Conservation (phyloP, 176 grass and related monocot genomes). For the Themeda triandra region DNA sequence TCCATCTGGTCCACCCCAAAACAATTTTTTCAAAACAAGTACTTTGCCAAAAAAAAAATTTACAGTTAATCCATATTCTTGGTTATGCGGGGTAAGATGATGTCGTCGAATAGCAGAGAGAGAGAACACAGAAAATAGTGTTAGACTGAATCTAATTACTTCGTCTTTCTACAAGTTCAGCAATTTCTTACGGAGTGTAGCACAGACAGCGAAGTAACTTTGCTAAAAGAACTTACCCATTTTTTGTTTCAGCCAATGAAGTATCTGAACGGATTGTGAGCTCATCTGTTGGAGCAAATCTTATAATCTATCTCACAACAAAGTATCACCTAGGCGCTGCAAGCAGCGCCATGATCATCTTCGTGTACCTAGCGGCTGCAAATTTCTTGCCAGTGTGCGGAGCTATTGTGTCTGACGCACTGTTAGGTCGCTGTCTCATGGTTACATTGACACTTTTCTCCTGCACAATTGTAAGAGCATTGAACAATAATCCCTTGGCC, state of each 20-base stretch:
- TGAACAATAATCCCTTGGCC: background rate
- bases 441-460: conserved; percentile 22
- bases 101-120: background rate
- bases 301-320: conserved; percentile 43
- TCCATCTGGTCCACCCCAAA: background rate
- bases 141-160: background rate
- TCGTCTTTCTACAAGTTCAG: background rate
- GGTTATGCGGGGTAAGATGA: background rate
- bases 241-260: conserved; percentile 44
- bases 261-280: conserved; percentile 28
- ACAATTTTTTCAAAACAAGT: background rate
- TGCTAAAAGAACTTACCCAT: background rate
- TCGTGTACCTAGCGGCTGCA: conserved; percentile 18
- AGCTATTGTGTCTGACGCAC: conserved; percentile 31
- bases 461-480: conserved; percentile 22
- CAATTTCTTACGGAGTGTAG: background rate
- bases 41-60: background rate
- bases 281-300: conserved; percentile 15
- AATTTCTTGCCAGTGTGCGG: conserved; percentile 34
- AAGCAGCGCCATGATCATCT: conserved; percentile 23
- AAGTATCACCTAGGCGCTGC: conserved; percentile 36
- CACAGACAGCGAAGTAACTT: background rate
- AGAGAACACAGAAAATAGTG: background rate
- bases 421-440: conserved; percentile 31
- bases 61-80: background rate